Evolutionary conservation across 116 monocot genomes (phyloP).

Genomic region (Zostera marina): DNA sequence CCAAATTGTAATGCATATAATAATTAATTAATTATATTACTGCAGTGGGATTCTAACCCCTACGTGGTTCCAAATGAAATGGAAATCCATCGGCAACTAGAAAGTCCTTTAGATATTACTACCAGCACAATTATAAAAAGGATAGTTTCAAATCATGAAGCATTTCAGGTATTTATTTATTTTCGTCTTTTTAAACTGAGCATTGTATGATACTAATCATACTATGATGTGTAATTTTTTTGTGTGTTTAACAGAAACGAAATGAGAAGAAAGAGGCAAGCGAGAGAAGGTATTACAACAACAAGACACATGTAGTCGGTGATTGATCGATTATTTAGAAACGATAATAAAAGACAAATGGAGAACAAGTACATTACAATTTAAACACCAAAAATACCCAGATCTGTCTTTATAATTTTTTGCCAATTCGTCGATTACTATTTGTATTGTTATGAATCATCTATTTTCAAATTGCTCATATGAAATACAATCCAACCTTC

Average conservation of each 20-base stretch:
- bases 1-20: neutral
- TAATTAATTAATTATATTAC: neutral
- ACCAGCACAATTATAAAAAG: slow-evolving; percentile 89
- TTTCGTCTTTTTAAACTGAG: neutral
- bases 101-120: slow-evolving; percentile 81
- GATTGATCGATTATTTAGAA: slow-evolving; percentile 19
- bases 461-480: no score
- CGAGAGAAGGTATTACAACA: slow-evolving; percentile 69
- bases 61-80: slow-evolving; percentile 60
- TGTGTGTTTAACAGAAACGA: slow-evolving; percentile 38
- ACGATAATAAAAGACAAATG: no score
- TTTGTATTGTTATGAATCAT: no score
- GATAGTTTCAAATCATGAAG: slow-evolving; percentile 86
- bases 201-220: neutral
- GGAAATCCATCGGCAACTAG: slow-evolving; percentile 49
- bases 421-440: no score
- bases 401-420: no score
- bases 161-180: slow-evolving; percentile 44
- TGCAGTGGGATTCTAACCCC: slow-evolving; percentile 65
- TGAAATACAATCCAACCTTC: no score
- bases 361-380: no score
- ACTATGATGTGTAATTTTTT: neutral
- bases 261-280: slow-evolving; percentile 92
- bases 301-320: slow-evolving; percentile 39
- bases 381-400: no score